Evolutionary conservation across 306 rosid species (phyloP), one percentile per base, ranked within the genome.

Genomic region (Vicia villosa): DNA sequence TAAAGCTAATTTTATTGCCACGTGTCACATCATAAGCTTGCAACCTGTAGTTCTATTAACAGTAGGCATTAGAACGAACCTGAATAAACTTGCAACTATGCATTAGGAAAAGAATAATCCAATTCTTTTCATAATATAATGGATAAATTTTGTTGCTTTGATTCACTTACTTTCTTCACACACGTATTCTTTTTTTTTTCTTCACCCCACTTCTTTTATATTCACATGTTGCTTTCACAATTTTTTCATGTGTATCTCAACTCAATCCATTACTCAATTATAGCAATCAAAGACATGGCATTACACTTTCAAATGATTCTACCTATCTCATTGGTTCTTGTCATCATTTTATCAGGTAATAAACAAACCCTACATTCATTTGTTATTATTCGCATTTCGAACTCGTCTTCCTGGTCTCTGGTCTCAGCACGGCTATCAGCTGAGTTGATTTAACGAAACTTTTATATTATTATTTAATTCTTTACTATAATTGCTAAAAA

Each of bases 31-130:
- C 28, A 24, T 55, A 12, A 55, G 19, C 24, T 5, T 12, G 36
- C 61, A 55, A 24, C 12, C 10, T 22, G 37, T 13, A 55, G 19
- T 2, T 24, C 16, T 24, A 1, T 55, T 55, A 55, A 20, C 19
- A 24, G 46, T 10, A 46, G 20, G 8, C 38, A 34, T 34, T 73
- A 75, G 91, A 89, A n/a, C n/a, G n/a, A n/a, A 84, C 80, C 80
- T 45, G 28, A 47, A 60, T 72, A 82, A 84, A 84, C 91, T 88
- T 93, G 90, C 63, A 61, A 30, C 30, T 4, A 55, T 66, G 83
- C 83, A 66, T 34, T 41, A 84, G 88, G 96, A 54, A 88, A 88
- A 66, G 98, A 82, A 94, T 85, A 68, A 26, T 26, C 37, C 69
- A 63, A 66, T 50, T 58, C 34, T 63, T 72, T 71, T 66, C 34